phyloP scores from a whole-genome alignment of 1,284 basidiomycete species.

The Austroboletus niveus region DNA sequence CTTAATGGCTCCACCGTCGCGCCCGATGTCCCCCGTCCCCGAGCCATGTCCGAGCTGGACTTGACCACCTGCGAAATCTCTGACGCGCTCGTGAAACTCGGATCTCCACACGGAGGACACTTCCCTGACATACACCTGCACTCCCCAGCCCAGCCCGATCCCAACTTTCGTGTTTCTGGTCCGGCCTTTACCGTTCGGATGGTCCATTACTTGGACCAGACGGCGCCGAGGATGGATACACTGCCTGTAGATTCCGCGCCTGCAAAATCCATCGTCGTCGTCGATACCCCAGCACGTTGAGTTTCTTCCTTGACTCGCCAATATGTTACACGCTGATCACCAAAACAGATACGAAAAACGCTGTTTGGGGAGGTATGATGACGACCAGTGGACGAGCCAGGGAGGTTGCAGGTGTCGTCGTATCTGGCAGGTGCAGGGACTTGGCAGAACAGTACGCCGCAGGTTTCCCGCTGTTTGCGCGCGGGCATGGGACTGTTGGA shows the following conservation, averaged over 20 bases:
- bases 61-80: conserved; percentile 80
- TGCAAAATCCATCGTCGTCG: conserved; percentile 67
- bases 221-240: conserved; percentile 62
- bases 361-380: conserved; percentile 92
- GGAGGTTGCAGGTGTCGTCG: conserved; percentile 70
- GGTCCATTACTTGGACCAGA: conserved; percentile 61
- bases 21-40: too few relatives aligned
- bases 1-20: too few relatives aligned
- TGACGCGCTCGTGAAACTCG: conserved; percentile 88
- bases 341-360: conserved; percentile 70
- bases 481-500: conserved; percentile 83
- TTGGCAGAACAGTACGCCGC: conserved; percentile 70
- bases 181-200: conserved; percentile 92
- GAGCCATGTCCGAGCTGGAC: background rate
- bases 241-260: conserved; percentile 88
- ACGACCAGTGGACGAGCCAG: conserved; percentile 78
- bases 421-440: conserved; percentile 85
- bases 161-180: conserved; percentile 52
- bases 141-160: conserved; percentile 40
- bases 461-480: conserved; percentile 76
- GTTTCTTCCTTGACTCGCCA: conserved; percentile 15
- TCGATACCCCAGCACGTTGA: conserved; percentile 74
- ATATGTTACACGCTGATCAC: conserved; percentile 3
- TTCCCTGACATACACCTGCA: conserved; percentile 76
- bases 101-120: conserved; percentile 72